Evolutionary conservation across 192 early-diverging fungal genomes (phyloP).

Genomic region (Coemansia javaensis): DNA sequence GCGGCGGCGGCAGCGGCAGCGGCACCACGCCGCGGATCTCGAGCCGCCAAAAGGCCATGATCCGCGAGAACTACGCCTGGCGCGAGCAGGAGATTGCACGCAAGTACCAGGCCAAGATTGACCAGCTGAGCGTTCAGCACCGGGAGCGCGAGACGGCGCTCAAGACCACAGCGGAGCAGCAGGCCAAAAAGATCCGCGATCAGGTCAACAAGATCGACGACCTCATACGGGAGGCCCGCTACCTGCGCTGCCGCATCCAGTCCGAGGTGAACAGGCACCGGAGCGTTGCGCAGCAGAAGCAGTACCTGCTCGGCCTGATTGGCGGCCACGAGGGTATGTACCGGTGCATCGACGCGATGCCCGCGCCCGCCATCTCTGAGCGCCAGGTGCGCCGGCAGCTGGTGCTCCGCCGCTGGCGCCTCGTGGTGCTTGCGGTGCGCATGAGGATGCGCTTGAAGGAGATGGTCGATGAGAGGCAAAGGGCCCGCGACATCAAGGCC

Average conservation of each 20-base stretch:
- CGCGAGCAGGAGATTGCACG: background rate
- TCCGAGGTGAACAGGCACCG: constrained; percentile 8
- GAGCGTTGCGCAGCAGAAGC: constrained; percentile 20
- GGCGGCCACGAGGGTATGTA: constrained; percentile 29
- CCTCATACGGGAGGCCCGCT: constrained; percentile 21
- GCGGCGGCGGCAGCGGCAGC: constrained; percentile 4
- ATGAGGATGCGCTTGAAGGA: constrained; percentile 12
- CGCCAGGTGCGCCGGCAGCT: constrained; percentile 3
- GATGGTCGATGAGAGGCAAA: background rate
- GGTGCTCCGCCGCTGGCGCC: constrained; percentile 16
- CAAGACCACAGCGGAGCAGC: too few relatives aligned
- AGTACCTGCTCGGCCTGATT: constrained; percentile 15
- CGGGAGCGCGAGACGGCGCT: constrained; percentile 1
- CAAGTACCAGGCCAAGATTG: background rate
- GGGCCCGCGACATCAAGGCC: constrained; percentile 18
- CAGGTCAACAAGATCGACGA: constrained; percentile 1
- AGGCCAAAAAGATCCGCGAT: background rate
- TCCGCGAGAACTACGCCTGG: constrained; percentile 12
- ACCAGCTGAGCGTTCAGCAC: background rate
- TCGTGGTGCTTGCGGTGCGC: constrained; percentile 23
- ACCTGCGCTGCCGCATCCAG: constrained; percentile 21
- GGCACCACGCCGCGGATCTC: constrained; percentile 16
- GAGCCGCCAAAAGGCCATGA: constrained; percentile 24
- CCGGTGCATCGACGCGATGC: constrained; percentile 14
- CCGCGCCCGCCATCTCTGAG: background rate